Conservation (phyloP, 2,329 filamentous ascomycete genomes). For the Fusarium sambucinum region DNA sequence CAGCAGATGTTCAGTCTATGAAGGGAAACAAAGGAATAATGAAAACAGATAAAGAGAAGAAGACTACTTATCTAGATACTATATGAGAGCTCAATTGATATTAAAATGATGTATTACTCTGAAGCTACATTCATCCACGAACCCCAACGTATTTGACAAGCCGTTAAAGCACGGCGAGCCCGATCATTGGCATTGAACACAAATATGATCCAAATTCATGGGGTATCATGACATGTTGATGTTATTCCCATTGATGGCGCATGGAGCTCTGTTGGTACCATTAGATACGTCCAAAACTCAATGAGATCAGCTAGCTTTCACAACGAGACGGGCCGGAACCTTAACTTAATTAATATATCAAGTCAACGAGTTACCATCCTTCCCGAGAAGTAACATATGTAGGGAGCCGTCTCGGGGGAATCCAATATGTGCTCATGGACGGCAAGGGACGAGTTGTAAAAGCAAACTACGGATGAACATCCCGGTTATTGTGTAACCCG, state of each 20-base stretch:
- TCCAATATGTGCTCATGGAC: neutral
- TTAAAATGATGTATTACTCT: neutral
- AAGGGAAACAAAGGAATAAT: neutral
- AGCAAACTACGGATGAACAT: neutral
- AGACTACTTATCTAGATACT: neutral
- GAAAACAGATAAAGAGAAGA: neutral
- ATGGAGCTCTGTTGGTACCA: neutral
- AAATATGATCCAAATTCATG: no score
- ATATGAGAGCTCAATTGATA: neutral
- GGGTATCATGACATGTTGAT: neutral
- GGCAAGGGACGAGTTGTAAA: neutral
- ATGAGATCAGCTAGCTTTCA: neutral
- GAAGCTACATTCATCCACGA: no score
- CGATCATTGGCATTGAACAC: neutral
- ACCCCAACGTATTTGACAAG: neutral
- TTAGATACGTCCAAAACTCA: no score
- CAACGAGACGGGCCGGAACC: neutral
- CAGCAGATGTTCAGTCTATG: neutral
- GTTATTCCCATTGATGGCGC: neutral
- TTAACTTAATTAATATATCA: neutral
- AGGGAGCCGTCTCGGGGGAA: constrained; percentile 1
- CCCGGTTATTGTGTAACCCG: constrained; percentile 4
- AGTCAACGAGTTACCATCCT: neutral
- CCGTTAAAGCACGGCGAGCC: neutral
- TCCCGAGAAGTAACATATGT: neutral